Conservation (phyloP, 2,329 filamentous ascomycete genomes). For the Clonostachys solani region DNA sequence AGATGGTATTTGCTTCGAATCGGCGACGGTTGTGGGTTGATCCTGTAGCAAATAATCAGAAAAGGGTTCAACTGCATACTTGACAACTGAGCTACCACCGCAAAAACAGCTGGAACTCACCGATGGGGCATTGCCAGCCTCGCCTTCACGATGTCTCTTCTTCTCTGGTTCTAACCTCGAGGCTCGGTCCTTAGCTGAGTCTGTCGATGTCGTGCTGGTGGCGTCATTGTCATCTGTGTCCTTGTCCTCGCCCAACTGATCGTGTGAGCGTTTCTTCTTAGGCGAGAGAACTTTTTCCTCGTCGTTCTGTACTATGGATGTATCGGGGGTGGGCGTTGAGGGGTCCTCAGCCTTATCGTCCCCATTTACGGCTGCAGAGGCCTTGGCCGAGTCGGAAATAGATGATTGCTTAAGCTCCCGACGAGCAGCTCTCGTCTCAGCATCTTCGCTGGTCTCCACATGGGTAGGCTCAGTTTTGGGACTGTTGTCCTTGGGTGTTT, state of each 20-base stretch:
- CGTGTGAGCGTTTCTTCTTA: slow-evolving; percentile 62
- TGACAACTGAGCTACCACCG: background rate
- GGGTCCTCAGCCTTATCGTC: background rate
- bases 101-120: slow-evolving; percentile 17
- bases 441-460: slow-evolving; percentile 47
- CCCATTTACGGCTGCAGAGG: slow-evolving; percentile 20
- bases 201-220: slow-evolving; percentile 33
- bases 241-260: slow-evolving; percentile 49
- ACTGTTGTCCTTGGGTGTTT: background rate
- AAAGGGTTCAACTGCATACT: too few species aligned
- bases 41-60: too few species aligned
- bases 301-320: background rate
- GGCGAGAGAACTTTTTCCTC: slow-evolving; percentile 53
- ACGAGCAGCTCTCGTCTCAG: slow-evolving; percentile 58
- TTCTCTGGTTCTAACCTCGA: slow-evolving; percentile 53
- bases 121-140: slow-evolving; percentile 22
- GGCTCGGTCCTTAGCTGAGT: slow-evolving; percentile 44
- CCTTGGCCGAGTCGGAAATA: slow-evolving; percentile 44
- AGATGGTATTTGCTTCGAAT: too few species aligned
- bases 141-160: slow-evolving; percentile 56
- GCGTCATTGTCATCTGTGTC: slow-evolving; percentile 35
- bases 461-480: slow-evolving; percentile 9
- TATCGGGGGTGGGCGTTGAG: background rate
- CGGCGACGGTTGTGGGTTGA: too few species aligned
- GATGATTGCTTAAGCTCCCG: slow-evolving; percentile 61